phyloP scores from a whole-genome alignment of 768 basidiomycete species.

The Termitomyces bulborhizus region DNA sequence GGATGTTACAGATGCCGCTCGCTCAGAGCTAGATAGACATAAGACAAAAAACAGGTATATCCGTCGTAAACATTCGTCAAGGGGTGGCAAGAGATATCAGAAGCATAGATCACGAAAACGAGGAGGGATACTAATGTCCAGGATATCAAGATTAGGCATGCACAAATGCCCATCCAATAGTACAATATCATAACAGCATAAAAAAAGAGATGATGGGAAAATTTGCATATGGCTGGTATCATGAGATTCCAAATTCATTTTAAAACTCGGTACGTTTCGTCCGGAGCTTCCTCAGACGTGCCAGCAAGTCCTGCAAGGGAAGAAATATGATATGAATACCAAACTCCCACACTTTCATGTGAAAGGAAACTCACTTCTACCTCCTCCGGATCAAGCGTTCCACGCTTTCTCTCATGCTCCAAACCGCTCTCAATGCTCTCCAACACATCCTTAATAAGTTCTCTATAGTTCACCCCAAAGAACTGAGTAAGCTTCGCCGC shows the following conservation, averaged over 20 bases:
- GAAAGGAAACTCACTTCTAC: slow-evolving; percentile 49
- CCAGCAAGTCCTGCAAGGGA: slow-evolving; percentile 42
- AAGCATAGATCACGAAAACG: not conserved
- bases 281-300: slow-evolving; percentile 48
- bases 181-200: not conserved
- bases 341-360: not conserved
- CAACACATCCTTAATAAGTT: slow-evolving; percentile 68
- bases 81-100: not conserved
- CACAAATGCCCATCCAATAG: not conserved
- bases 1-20: not conserved
- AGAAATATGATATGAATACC: slow-evolving; percentile 4
- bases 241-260: slow-evolving; percentile 7
- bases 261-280: slow-evolving; percentile 36
- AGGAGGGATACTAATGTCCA: not conserved
- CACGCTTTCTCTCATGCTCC: slow-evolving; percentile 59
- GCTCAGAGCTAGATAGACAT: not conserved
- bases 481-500: slow-evolving; percentile 84
- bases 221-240: not conserved
- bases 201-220: not conserved
- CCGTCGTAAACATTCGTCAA: slow-evolving; percentile 2
- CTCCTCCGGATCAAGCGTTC: slow-evolving; percentile 62
- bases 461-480: slow-evolving; percentile 83
- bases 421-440: slow-evolving; percentile 76
- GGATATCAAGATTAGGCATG: not conserved
- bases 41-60: not conserved